phyloP scores from a whole-genome alignment of 2,329 filamentous ascomycete genomes.

The Epichloe hybrida region DNA sequence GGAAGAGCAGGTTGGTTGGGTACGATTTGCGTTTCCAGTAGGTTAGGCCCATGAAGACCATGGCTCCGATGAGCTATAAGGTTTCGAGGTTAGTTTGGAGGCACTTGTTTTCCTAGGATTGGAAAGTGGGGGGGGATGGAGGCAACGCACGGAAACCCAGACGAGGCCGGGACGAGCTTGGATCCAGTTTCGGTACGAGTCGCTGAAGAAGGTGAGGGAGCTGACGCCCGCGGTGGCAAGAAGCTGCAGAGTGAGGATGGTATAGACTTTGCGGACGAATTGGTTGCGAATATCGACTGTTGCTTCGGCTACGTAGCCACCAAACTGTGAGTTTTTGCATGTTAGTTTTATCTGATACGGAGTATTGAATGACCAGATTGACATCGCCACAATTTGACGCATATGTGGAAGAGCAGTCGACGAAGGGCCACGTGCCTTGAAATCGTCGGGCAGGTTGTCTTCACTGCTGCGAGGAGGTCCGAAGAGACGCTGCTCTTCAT shows the following conservation, averaged over 20 bases:
- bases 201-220: conserved; percentile 73
- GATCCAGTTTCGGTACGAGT: conserved; percentile 72
- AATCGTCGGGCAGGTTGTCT: conserved; percentile 91
- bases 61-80: conserved; percentile 56
- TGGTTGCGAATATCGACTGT: conserved; percentile 94
- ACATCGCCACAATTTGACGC: neutral
- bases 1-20: conserved; percentile 87
- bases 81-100: neutral
- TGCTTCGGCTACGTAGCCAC: conserved; percentile 82
- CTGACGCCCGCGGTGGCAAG: conserved; percentile 71
- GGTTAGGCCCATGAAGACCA: conserved; percentile 74
- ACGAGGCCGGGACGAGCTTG: conserved; percentile 72
- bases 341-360: neutral
- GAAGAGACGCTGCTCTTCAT: conserved; percentile 43
- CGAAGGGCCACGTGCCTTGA: conserved; percentile 50
- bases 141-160: conserved; percentile 55
- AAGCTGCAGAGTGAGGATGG: conserved; percentile 91
- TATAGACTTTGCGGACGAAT: conserved; percentile 95
- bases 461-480: conserved; percentile 64
- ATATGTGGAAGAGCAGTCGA: neutral
- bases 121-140: neutral
- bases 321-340: conserved; percentile 46
- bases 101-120: neutral
- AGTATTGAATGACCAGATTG: neutral
- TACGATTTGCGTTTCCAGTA: conserved; percentile 96